Base-by-base conservation (phyloP, 768 basidiomycete species). In the Psilocybe sp. region DNA sequence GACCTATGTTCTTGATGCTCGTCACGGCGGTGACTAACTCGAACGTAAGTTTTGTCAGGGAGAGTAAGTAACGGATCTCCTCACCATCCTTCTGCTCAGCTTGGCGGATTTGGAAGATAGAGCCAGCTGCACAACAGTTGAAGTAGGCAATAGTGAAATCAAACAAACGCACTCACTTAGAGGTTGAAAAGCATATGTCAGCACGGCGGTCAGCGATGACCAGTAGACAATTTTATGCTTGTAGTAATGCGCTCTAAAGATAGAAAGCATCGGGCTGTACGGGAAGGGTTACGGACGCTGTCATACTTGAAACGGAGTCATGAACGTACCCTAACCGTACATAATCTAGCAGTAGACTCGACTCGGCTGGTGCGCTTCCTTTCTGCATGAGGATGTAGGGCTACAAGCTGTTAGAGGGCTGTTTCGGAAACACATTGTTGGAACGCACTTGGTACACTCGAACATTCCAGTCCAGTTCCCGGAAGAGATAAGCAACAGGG, bases 341-440 rank as follows among this genome's bases (percentile, higher is more conserved):
- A 63, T 88, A 88, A 62, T 88, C 80, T 19, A 85, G 60, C 14
- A 89, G 67, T n/a, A 89, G 62, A 46, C 80, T 80, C 53, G 81
- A 78, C 48, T 82, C 71, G 1, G 85, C 83, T 2, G 68, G 62
- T 1, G 77, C 78, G 52, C 68, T 67, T 2, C 83, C 84, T 55
- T 71, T 68, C 14, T 78, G 72, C 20, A 89, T 64, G 5, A 74
- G 64, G 5, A 89, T 68, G 52, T 85, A 88, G 2, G 87, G 85
- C 85, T 88, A 19, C 12, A 4, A 28, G 20, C 8, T 23, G 19
- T 9, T 15, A 11, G 16, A 36, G 1, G 33, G 31, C 16, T n/a
- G 28, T 35, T 3, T 9, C 18, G 10, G 33, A 23, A 12, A 48
- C 48, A 10, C 15, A 16, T 31, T 16, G 38, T 32, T 15, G 18